These are phyloP conservation scores for Komagataella pseudopastoris DNA, from an alignment of 805 yeast genomes.

Conservation along the genomic window DNA sequence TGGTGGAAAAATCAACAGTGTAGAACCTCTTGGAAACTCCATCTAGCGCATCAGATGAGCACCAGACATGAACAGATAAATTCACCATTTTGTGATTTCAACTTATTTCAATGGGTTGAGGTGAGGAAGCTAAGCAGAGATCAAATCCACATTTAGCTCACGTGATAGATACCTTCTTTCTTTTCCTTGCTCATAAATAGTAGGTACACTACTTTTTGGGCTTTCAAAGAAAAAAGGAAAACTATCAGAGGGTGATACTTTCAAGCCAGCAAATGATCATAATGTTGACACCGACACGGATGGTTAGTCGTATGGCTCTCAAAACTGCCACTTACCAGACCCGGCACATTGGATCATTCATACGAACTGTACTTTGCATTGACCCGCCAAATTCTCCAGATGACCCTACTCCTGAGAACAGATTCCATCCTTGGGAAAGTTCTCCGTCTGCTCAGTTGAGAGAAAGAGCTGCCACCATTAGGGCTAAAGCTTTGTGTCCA, in stretches of 20 bases:
- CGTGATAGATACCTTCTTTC: background rate
- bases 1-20: background rate
- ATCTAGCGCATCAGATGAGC: background rate
- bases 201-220: background rate
- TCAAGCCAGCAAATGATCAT: background rate
- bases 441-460: constrained; percentile 83
- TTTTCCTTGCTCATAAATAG: background rate
- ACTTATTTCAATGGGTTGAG: background rate
- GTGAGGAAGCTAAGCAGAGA: background rate
- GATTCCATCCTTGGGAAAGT: constrained; percentile 84
- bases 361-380: constrained; percentile 25
- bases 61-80: background rate
- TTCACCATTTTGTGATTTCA: background rate
- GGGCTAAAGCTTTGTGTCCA: constrained; percentile 83
- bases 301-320: background rate
- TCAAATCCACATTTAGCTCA: background rate
- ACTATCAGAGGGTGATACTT: background rate
- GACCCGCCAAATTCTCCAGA: constrained; percentile 54
- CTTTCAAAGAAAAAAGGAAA: background rate
- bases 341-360: constrained; percentile 17
- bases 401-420: constrained; percentile 56
- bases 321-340: background rate
- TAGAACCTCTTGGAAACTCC: background rate
- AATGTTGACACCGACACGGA: background rate
- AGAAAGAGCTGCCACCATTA: constrained; percentile 81